Conservation (phyloP, 352 stramenopile species). For the Phytophthora hybrid region DNA sequence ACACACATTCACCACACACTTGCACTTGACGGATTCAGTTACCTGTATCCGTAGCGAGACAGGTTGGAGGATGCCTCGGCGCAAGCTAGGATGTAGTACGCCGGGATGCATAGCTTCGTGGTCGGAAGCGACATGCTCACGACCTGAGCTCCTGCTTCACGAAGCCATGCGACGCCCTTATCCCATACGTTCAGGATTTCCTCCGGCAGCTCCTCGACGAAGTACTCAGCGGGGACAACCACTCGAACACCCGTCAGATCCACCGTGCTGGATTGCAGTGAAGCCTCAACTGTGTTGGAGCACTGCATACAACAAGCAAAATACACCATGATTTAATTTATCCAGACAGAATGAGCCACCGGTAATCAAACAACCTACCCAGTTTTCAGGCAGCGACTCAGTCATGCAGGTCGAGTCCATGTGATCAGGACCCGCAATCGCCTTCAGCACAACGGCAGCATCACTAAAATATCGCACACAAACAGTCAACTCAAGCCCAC, state of each 20-base stretch:
- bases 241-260: conserved; percentile 88
- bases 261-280: conserved; percentile 32
- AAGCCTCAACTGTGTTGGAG: conserved; percentile 41
- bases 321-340: background rate
- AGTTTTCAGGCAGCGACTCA: conserved; percentile 52
- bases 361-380: conserved; percentile 46
- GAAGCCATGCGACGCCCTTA: conserved; percentile 74
- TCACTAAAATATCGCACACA: conserved; percentile 54
- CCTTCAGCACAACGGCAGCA: conserved; percentile 76
- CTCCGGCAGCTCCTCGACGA: conserved; percentile 90
- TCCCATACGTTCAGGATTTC: conserved; percentile 90
- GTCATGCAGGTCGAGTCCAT: conserved; percentile 87
- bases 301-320: conserved; percentile 35
- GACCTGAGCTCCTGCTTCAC: conserved; percentile 75
- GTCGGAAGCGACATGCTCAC: conserved; percentile 79
- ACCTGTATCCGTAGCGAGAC: conserved; percentile 93
- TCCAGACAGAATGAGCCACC: background rate
- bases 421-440: conserved; percentile 80
- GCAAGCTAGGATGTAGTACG: conserved; percentile 99
- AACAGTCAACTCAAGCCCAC: background rate
- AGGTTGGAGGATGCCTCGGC: conserved; percentile 99
- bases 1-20: background rate
- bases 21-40: background rate
- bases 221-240: conserved; percentile 96
- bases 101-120: conserved; percentile 91